phyloP scores from a whole-genome alignment of 176 grass and related monocot genomes.

The Carex parvula region DNA sequence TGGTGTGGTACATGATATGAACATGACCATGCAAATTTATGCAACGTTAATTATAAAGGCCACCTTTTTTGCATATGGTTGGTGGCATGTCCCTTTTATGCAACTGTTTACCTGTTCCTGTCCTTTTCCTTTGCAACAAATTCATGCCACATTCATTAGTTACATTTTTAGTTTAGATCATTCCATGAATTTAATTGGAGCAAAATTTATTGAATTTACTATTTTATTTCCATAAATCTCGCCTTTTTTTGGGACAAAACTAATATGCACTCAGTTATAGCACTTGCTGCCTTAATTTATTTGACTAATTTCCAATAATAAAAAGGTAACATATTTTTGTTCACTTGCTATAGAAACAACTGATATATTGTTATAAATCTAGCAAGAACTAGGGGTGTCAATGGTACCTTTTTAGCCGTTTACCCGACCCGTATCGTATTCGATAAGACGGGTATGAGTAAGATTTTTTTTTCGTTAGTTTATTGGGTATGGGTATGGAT shows the following conservation, averaged over 20 bases:
- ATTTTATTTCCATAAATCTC: too few species aligned
- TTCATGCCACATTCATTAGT: slow-evolving; percentile 5
- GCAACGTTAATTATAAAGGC: slow-evolving; percentile 22
- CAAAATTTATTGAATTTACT: background rate
- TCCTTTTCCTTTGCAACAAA: slow-evolving; percentile 24
- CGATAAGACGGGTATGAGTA: too few species aligned
- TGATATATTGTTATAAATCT: background rate
- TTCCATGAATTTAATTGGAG: background rate
- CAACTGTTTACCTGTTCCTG: slow-evolving; percentile 20
- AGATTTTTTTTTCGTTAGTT: too few species aligned
- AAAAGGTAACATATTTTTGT: background rate
- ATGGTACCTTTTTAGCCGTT: too few species aligned
- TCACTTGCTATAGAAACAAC: background rate
- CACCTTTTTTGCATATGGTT: slow-evolving; percentile 32
- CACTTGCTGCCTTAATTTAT: background rate
- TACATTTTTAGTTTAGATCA: background rate
- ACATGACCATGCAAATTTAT: slow-evolving; percentile 23
- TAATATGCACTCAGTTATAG: too few species aligned
- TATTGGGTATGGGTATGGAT: too few species aligned
- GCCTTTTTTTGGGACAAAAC: too few species aligned
- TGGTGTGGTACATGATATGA: background rate
- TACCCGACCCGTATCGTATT: too few species aligned
- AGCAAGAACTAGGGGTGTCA: too few species aligned
- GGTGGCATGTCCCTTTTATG: slow-evolving; percentile 17
- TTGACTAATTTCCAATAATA: background rate